A percentile compares a stretch with the other conserved stretches of the same genome.
phyloP scores from a whole-genome alignment of 176 grass and related monocot genomes.

The barley (Hordeum vulgare) region MorexV3_pseudomolecules_assembly NC_058518.1:9410385-9410884 shows the following conservation, averaged over 20 bases:
- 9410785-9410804: neutral
- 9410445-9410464: too few relatives aligned
- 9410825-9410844: neutral
- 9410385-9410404: neutral
- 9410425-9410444: too few relatives aligned
- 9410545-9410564: too few relatives aligned
- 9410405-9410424: neutral
- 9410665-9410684: neutral
- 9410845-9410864: neutral
- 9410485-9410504: too few relatives aligned
- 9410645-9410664: constrained; percentile 32
- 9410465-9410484: too few relatives aligned
- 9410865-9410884: neutral
- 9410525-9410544: too few relatives aligned
- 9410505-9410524: too few relatives aligned
- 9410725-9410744: constrained; percentile 38
- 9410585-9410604: neutral
- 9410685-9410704: constrained; percentile 23
- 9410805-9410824: neutral
- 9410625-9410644: constrained; percentile 30
- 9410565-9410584: neutral
- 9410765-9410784: neutral
- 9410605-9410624: constrained; percentile 12
- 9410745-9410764: neutral
- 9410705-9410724: constrained; percentile 36